Evolutionary conservation across 106 monocot species (phyloP).

Genomic region (Dendrobium chrysotoxum): DNA sequence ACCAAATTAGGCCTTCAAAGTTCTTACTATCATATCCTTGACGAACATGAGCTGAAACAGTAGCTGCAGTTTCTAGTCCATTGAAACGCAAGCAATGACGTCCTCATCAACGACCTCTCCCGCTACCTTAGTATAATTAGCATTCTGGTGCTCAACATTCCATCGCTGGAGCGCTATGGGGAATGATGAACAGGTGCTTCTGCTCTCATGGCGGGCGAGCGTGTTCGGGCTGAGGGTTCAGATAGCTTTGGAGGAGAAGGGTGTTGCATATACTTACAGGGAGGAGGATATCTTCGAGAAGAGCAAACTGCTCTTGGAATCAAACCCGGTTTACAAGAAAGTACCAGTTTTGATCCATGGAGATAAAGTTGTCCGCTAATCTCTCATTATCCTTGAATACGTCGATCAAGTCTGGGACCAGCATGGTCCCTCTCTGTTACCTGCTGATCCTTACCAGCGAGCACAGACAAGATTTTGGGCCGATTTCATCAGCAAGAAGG

Average conservation of each 20-base stretch:
- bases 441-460: slow-evolving; percentile 3
- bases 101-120: no score
- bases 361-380: slow-evolving; percentile 2
- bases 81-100: no score
- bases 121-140: no score
- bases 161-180: no score
- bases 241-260: slow-evolving; percentile 9
- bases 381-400: slow-evolving; percentile 15
- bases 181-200: background rate
- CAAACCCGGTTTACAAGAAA: slow-evolving; percentile 14
- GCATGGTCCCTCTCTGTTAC: background rate
- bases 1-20: no score
- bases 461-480: slow-evolving; percentile 13
- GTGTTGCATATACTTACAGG: background rate
- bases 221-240: background rate
- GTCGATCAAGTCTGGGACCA: slow-evolving; percentile 2
- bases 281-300: slow-evolving; percentile 1
- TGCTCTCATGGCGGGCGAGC: slow-evolving; percentile 16
- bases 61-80: no score
- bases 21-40: no score
- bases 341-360: slow-evolving; percentile 15
- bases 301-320: slow-evolving; percentile 5
- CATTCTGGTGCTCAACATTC: no score
- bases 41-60: no score
- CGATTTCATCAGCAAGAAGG: slow-evolving; percentile 11